phyloP scores from a whole-genome alignment of 83 land plant species.

The Picea mariana region DNA sequence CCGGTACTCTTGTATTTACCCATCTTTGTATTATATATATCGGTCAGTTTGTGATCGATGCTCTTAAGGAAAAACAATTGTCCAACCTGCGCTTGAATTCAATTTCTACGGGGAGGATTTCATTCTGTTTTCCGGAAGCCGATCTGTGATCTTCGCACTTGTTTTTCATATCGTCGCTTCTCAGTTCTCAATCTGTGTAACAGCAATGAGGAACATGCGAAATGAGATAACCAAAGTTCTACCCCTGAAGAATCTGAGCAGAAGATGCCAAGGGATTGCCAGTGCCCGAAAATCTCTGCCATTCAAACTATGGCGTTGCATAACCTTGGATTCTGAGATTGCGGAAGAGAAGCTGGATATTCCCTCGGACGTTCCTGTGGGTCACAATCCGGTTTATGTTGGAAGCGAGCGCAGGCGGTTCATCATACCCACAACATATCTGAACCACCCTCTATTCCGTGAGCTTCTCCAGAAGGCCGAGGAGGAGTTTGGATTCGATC shows the following conservation, averaged over 20 bases:
- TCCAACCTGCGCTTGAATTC: no score
- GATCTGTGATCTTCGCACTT: no score
- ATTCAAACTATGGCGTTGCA: not conserved
- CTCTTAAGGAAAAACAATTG: no score
- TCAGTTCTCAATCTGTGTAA: no score
- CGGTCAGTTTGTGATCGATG: no score
- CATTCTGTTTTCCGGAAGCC: no score
- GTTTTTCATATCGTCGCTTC: no score
- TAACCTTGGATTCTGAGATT: not conserved
- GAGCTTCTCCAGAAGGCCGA: constrained; percentile 19
- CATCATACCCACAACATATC: constrained; percentile 34
- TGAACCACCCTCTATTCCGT: constrained; percentile 29
- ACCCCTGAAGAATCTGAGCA: not conserved
- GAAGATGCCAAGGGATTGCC: not conserved
- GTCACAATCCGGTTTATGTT: constrained; percentile 41
- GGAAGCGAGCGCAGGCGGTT: constrained; percentile 32
- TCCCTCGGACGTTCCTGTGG: constrained; percentile 31
- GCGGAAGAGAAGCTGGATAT: not conserved
- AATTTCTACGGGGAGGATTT: no score
- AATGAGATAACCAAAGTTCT: not conserved
- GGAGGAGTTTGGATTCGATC: constrained; percentile 38
- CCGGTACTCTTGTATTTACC: no score
- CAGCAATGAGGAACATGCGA: no score
- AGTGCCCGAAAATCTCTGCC: not conserved
- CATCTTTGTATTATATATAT: no score